A percentile compares a stretch with the other conserved stretches of the same genome.
These are phyloP conservation scores for Pilatotrama ljubarskyi DNA, from an alignment of 768 basidiomycete genomes.

Conservation along the genomic window DNA sequence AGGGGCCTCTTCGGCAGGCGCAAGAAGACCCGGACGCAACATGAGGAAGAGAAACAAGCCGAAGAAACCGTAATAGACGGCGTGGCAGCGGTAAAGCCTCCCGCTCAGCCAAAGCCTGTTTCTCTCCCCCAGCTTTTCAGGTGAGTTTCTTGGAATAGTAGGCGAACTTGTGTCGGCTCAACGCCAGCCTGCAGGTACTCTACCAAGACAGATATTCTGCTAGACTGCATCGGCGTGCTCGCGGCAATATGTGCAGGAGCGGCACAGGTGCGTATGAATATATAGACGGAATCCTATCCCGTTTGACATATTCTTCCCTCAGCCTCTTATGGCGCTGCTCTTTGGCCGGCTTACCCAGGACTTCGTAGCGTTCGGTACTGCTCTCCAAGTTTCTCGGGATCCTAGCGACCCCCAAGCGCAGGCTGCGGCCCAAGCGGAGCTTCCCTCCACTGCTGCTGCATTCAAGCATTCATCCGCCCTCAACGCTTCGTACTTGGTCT, in stretches of 20 bases:
- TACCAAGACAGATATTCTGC: slow-evolving; percentile 62
- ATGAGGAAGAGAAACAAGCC: slow-evolving; percentile 10
- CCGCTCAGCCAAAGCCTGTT: slow-evolving; percentile 28
- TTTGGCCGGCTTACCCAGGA: slow-evolving; percentile 80
- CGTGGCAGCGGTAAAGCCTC: not conserved
- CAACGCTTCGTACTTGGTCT: slow-evolving; percentile 65
- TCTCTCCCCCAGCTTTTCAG: slow-evolving; percentile 33
- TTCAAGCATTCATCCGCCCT: slow-evolving; percentile 55
- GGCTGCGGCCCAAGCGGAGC: slow-evolving; percentile 31
- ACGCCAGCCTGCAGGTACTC: slow-evolving; percentile 53
- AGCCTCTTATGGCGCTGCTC: slow-evolving; percentile 80
- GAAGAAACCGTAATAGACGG: not conserved
- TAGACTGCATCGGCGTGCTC: slow-evolving; percentile 71
- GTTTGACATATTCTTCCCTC: not conserved
- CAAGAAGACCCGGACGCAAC: not conserved
- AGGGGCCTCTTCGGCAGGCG: too few species aligned
- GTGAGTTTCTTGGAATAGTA: slow-evolving; percentile 8
- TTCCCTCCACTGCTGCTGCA: slow-evolving; percentile 36
- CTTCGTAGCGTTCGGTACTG: slow-evolving; percentile 60
- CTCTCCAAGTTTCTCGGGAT: slow-evolving; percentile 23
- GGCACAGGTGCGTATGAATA: slow-evolving; percentile 73
- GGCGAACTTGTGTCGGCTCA: not conserved
- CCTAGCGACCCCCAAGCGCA: not conserved
- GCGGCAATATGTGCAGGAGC: slow-evolving; percentile 76
- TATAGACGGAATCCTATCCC: not conserved